Percentiles rank a stretch among this genome's conserved stretches.
These are phyloP conservation scores for Hyphopichia pseudoburtonii DNA, from an alignment of 1,139 yeast species.

Conservation along the genomic window DNA sequence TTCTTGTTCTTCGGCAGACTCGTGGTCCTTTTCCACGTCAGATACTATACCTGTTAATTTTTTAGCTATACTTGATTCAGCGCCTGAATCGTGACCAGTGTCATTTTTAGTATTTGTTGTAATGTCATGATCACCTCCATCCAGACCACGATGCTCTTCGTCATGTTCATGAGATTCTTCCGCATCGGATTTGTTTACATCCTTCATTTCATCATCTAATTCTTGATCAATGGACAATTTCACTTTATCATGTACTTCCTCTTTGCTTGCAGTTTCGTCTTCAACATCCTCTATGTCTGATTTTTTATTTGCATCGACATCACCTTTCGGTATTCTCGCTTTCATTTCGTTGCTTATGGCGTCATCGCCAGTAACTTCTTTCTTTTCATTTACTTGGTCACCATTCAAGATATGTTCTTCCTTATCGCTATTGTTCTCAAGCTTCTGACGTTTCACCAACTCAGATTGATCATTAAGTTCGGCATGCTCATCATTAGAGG, in stretches of 20 bases:
- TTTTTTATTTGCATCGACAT: neutral
- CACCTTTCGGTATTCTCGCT: conserved; percentile 3
- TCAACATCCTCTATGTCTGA: conserved; percentile 1
- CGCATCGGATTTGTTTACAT: conserved; percentile 9
- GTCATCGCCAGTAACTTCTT: neutral
- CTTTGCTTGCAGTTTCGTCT: conserved; percentile 1
- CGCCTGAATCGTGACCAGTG: conserved; percentile 7
- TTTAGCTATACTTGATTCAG: conserved; percentile 2
- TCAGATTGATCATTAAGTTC: conserved; percentile 1
- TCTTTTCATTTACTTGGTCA: neutral
- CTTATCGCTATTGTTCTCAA: neutral
- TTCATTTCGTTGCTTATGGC: no score
- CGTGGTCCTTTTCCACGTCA: conserved; percentile 9
- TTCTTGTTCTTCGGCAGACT: neutral
- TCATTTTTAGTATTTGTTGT: conserved; percentile 13
- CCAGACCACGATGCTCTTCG: conserved; percentile 7
- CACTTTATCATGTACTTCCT: no score
- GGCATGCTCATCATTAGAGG: conserved; percentile 5
- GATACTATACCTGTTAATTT: conserved; percentile 7
- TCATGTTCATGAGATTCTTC: conserved; percentile 12
- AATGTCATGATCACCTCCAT: no score
- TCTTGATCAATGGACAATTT: no score
- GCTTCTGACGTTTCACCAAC: neutral
- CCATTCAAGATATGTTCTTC: neutral
- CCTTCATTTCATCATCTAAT: conserved; percentile 4